Percentiles rank a stretch among this genome's conserved stretches.
Evolutionary conservation across 345 rosid species (phyloP).

Genomic region (thale cress (Arabidopsis thaliana)): TAIR10.1 NC_003076.8:2946501-2947000

Average conservation of each 20-base stretch:
- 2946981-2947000: not conserved
- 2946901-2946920: conserved; percentile 5
- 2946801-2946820: not conserved
- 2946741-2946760: conserved; percentile 11
- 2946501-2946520: not conserved
- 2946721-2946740: conserved; percentile 39
- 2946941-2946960: not conserved
- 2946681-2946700: conserved; percentile 33
- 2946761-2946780: conserved; percentile 9
- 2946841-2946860: conserved; percentile 16
- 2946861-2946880: conserved; percentile 25
- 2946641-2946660: not conserved
- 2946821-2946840: conserved; percentile 16
- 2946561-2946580: not conserved
- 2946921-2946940: not conserved
- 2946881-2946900: conserved; percentile 24
- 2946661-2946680: not conserved
- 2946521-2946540: not conserved
- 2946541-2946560: not conserved
- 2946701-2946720: conserved; percentile 13
- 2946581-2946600: conserved; percentile 12
- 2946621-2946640: not conserved
- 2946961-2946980: conserved; percentile 4
- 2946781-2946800: not conserved
- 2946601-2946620: not conserved